These are phyloP conservation scores for Letharia columbiana DNA, from an alignment of 495 filamentous ascomycete species.

Conservation along the genomic window DNA sequence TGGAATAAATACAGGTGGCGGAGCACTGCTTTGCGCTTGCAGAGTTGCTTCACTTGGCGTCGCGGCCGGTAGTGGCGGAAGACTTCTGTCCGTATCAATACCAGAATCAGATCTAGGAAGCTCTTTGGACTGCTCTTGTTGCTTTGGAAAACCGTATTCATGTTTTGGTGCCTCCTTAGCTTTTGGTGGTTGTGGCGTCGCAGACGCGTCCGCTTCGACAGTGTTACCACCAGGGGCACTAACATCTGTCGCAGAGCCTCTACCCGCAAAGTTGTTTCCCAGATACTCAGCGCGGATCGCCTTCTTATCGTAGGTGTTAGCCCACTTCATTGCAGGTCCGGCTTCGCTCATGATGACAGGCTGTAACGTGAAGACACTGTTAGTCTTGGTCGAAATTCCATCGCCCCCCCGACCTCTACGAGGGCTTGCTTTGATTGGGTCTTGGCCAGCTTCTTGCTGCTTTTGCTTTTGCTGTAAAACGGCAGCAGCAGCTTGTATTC, in stretches of 20 bases:
- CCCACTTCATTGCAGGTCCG: conserved; percentile 92
- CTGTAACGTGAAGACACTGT: conserved; percentile 84
- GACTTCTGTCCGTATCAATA: conserved; percentile 17
- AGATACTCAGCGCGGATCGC: conserved; percentile 74
- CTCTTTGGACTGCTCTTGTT: conserved; percentile 2
- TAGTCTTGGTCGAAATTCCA: conserved; percentile 62
- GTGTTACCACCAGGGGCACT: conserved; percentile 4
- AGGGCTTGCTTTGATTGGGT: conserved; percentile 21
- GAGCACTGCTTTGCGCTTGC: conserved; percentile 20
- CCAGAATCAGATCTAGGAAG: conserved; percentile 15
- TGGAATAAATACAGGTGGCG: conserved; percentile 11
- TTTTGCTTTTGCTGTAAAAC: conserved; percentile 64
- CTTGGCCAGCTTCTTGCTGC: conserved; percentile 40
- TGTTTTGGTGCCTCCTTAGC: conserved; percentile 24
- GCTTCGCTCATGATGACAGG: conserved; percentile 79
- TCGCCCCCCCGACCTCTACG: conserved; percentile 40
- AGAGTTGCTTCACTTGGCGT: conserved; percentile 20
- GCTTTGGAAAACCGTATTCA: conserved; percentile 24
- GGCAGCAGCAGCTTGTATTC: conserved; percentile 81
- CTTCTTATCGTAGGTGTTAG: conserved; percentile 80
- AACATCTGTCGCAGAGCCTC: conserved; percentile 38
- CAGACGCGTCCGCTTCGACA: conserved; percentile 20
- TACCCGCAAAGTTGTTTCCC: conserved; percentile 58
- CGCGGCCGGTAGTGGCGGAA: conserved; percentile 26
- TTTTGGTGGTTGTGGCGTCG: conserved; percentile 22